phyloP scores from a whole-genome alignment of 495 filamentous ascomycete species.

The Lasiosphaeria miniovina region DNA sequence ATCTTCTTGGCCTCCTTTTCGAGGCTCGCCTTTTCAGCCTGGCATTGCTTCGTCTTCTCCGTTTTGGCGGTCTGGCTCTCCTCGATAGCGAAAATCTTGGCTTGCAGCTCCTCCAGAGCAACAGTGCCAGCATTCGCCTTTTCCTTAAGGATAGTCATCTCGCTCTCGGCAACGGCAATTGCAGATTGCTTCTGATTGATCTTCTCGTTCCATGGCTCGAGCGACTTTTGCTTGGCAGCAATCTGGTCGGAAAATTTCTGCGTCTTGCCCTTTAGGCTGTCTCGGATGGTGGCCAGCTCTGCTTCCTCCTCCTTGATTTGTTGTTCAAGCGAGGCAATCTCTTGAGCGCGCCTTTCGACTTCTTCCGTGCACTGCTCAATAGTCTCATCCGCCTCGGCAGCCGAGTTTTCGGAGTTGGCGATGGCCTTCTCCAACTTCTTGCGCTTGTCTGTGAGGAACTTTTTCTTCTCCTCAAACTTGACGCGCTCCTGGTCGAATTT shows the following conservation, averaged over 20 bases:
- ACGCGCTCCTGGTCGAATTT: conserved; percentile 94
- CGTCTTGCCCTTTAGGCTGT: conserved; percentile 89
- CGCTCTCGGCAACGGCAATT: conserved; percentile 90
- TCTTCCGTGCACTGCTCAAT: conserved; percentile 75
- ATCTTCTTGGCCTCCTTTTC: conserved; percentile 72
- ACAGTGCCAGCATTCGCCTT: conserved; percentile 81
- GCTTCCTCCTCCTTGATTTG: conserved; percentile 74
- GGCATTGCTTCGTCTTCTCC: conserved; percentile 70
- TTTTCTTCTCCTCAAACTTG: conserved; percentile 96
- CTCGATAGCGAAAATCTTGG: conserved; percentile 70
- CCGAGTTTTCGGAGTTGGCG: conserved; percentile 57
- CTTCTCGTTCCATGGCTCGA: conserved; percentile 95
- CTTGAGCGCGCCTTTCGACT: conserved; percentile 66
- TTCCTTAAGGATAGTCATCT: conserved; percentile 86
- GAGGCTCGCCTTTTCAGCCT: conserved; percentile 64
- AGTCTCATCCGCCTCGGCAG: conserved; percentile 70
- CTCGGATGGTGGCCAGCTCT: conserved; percentile 75
- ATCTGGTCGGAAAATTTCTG: conserved; percentile 92
- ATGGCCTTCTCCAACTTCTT: conserved; percentile 94
- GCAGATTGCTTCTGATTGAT: conserved; percentile 93
- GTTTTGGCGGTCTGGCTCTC: conserved; percentile 66
- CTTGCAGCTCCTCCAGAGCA: conserved; percentile 77
- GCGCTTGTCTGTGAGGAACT: conserved; percentile 82
- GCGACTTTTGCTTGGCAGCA: conserved; percentile 82
- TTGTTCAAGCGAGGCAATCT: conserved; percentile 71